Percentiles rank a stretch among this genome's conserved stretches.
These are phyloP conservation scores for Solanum sejunctum DNA, from an alignment of 257 asterid genomes.

Conservation along the genomic window DNA sequence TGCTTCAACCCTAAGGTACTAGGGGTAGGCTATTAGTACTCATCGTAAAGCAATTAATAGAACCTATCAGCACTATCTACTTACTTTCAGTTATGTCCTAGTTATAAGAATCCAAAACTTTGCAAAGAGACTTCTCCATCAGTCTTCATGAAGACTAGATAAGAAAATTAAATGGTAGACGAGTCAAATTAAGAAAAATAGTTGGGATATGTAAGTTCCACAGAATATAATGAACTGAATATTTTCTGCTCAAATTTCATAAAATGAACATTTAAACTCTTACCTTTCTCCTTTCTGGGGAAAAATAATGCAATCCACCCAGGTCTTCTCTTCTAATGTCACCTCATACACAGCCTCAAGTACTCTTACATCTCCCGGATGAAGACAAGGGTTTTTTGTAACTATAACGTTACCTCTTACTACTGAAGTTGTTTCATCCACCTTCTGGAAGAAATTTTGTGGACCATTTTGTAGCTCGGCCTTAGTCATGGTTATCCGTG, in stretches of 20 bases:
- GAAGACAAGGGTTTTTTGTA: conserved; percentile 93
- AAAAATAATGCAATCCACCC: conserved; percentile 71
- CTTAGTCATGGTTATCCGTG: conserved; percentile 49
- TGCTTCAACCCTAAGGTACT: not conserved
- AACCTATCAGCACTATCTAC: not conserved
- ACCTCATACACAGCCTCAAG: conserved; percentile 75
- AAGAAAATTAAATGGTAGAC: not conserved
- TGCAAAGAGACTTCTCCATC: not conserved
- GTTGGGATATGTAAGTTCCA: not conserved
- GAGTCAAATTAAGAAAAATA: not conserved
- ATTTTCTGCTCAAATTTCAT: not conserved
- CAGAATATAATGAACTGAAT: not conserved
- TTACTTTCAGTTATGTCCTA: not conserved
- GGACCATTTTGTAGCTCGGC: conserved; percentile 31
- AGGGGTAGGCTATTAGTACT: not conserved
- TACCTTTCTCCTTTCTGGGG: conserved; percentile 92
- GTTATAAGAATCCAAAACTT: not conserved
- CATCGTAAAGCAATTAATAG: not conserved
- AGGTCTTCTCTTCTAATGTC: conserved; percentile 36
- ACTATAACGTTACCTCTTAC: conserved; percentile 73
- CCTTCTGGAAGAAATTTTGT: conserved; percentile 35
- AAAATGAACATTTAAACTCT: not conserved
- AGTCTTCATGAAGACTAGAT: not conserved
- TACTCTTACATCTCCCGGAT: conserved; percentile 89
- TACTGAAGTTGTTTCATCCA: conserved; percentile 46